These are phyloP conservation scores for Scenedesmus sp. DNA, from an alignment of 163 green algal genomes.

Conservation along the genomic window DNA sequence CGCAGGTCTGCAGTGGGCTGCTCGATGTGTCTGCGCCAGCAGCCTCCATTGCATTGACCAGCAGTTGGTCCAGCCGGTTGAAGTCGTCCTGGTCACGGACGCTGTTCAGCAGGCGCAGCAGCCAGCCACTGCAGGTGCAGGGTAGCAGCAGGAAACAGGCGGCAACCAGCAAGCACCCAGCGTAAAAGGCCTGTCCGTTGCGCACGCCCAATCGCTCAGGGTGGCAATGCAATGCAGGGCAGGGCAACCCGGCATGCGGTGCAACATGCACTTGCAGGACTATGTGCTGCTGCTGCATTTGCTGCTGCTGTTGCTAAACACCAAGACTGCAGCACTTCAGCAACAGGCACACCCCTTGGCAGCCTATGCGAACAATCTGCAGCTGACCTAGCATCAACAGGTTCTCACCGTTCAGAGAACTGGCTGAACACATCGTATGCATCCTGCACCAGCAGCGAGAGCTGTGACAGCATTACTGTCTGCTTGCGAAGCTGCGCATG, in stretches of 20 bases:
- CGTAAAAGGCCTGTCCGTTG: neutral
- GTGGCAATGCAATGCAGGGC: neutral
- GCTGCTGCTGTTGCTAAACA: neutral
- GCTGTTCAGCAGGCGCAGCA: constrained; percentile 43
- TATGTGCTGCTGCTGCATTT: neutral
- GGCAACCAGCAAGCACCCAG: neutral
- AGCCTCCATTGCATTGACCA: constrained; percentile 11
- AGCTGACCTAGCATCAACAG: too few species aligned
- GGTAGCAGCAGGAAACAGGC: neutral
- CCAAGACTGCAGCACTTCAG: neutral
- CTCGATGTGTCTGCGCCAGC: constrained; percentile 32
- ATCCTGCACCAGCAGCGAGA: constrained; percentile 46
- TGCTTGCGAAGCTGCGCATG: constrained; percentile 16
- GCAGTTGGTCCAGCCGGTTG: constrained; percentile 39
- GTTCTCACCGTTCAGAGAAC: constrained; percentile 53
- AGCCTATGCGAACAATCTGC: neutral
- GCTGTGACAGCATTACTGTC: constrained; percentile 34
- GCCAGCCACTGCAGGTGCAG: constrained; percentile 43
- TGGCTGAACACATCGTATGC: constrained; percentile 53
- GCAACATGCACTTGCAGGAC: neutral
- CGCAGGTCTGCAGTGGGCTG: constrained; percentile 31
- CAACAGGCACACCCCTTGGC: neutral
- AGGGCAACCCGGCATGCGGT: neutral
- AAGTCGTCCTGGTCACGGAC: constrained; percentile 54
- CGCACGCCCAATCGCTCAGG: too few species aligned